Base-by-base conservation (phyloP, 2,329 filamentous ascomycete species). In the Aspergillus proliferans region DNA sequence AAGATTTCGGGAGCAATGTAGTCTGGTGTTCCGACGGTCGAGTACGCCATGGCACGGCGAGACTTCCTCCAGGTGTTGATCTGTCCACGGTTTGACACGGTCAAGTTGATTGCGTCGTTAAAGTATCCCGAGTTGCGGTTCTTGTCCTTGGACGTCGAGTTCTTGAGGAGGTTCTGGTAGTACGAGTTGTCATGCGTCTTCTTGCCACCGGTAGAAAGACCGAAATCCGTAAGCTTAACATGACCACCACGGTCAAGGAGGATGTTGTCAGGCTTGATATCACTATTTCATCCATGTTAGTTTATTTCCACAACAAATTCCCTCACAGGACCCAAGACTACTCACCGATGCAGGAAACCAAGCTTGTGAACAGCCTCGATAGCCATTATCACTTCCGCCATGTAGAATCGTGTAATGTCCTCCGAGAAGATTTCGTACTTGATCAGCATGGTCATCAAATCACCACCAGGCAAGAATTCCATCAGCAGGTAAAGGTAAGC, bases 361-460 rank as follows among this genome's bases (percentile, higher is more conserved):
- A 97, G 81, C 70, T 95, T 95, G 73, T 98, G 93, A 39, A 98
- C 93, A 12, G 93, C 93, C 67, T 98, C 93, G 58, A 98, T 97
- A n/a, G 93, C 93, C 65, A 97, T 80, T 21, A 95, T 88, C 61
- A 97, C 92, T 71, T 98, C 92, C 21, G 93, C 93, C 82, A 98
- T 98, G 73, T 98, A 98, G 73, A 98, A 98, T 15, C 93, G 84
- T 26, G 93, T 98, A 58, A 98, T 97, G 59, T 98, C 93, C 70
- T 97, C 92, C 0, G 90, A 95, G 71, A 98, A 98, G 69, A 98
- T 96, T 70, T 98, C 93, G 66, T 98, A 98, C 79, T 97, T 98
- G 76, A 98, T 98, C 59, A 98, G 79, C 93, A 98, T 98, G 3
- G 93, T 98, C 93, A 98, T 98, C 69, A 98, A 72, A 75, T 98